Evolutionary conservation across 1,284 basidiomycete species (phyloP).

Genomic region (Trichosporon asahii): DNA sequence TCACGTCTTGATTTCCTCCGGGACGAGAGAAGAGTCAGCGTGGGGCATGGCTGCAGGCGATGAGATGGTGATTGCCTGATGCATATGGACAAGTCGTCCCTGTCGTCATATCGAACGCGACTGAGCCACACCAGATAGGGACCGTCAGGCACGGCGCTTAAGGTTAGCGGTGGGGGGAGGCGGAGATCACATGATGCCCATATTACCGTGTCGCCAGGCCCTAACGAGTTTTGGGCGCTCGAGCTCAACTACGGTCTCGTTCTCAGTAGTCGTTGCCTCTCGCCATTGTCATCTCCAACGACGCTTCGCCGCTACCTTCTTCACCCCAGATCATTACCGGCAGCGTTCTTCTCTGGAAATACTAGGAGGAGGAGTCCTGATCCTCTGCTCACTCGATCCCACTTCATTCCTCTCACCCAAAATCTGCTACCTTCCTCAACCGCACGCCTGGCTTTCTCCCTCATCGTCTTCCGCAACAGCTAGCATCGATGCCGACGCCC

Average conservation of each 20-base stretch:
- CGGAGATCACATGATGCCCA: slow-evolving; percentile 1
- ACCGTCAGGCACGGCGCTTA: not conserved
- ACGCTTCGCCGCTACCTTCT: not conserved
- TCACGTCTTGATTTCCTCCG: slow-evolving; percentile 60
- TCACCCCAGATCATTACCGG: not conserved
- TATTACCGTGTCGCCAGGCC: not conserved
- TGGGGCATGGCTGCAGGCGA: slow-evolving; percentile 64
- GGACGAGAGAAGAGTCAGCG: slow-evolving; percentile 73
- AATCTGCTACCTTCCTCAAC: not conserved
- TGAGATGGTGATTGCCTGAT: not conserved
- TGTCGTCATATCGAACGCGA: not conserved
- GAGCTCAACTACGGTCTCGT: slow-evolving; percentile 1
- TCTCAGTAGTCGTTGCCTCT: not conserved
- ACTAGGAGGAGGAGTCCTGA: not conserved
- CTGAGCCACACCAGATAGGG: not conserved
- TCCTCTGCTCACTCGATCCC: not conserved
- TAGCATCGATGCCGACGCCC: slow-evolving; percentile 15
- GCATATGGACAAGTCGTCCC: not conserved
- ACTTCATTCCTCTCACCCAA: not conserved
- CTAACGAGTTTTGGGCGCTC: slow-evolving; percentile 5
- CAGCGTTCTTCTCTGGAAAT: not conserved
- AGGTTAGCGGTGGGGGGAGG: not conserved
- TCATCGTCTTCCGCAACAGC: not conserved
- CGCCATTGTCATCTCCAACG: not conserved
- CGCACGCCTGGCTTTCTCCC: not conserved